Conservation (phyloP, 2,329 filamentous ascomycete species). For the Colletotrichum karsti region DNA sequence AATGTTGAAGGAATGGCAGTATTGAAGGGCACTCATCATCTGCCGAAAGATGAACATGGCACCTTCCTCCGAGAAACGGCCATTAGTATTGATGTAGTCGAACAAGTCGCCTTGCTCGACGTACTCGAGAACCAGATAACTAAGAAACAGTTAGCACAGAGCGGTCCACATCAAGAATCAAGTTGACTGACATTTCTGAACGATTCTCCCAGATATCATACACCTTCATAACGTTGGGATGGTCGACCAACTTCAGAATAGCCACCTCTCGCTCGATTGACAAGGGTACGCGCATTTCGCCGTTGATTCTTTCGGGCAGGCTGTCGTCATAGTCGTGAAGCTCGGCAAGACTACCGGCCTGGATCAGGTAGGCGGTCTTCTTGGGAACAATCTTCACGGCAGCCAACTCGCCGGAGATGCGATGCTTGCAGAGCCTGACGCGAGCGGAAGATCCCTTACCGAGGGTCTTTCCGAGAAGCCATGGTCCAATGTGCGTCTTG, state of each 20-base stretch:
- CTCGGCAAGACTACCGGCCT: constrained; percentile 85
- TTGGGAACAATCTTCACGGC: constrained; percentile 97
- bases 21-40: constrained; percentile 89
- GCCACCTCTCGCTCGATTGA: constrained; percentile 95
- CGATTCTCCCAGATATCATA: constrained; percentile 99
- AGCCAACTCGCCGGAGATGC: constrained; percentile 79
- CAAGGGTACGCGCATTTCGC: constrained; percentile 79
- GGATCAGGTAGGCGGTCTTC: constrained; percentile 78
- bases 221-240: constrained; percentile 92
- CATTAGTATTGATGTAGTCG: constrained; percentile 80
- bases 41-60: constrained; percentile 89
- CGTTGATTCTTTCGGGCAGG: constrained; percentile 62
- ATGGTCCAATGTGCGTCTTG: constrained; percentile 88
- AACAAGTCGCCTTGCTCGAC: constrained; percentile 85
- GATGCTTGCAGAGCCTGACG: constrained; percentile 86
- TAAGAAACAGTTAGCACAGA: constrained; percentile 45
- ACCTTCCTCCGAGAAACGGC: constrained; percentile 80
- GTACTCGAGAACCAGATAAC: constrained; percentile 94
- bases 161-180: too few relatives aligned
- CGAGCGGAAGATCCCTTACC: constrained; percentile 90
- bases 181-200: constrained; percentile 82
- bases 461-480: constrained; percentile 89
- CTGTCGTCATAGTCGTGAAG: constrained; percentile 78
- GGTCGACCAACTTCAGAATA: constrained; percentile 95
- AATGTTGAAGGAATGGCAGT: constrained; percentile 94